These are phyloP conservation scores for Camillea tinctor DNA, from an alignment of 2,329 filamentous ascomycete genomes.

Conservation along the genomic window DNA sequence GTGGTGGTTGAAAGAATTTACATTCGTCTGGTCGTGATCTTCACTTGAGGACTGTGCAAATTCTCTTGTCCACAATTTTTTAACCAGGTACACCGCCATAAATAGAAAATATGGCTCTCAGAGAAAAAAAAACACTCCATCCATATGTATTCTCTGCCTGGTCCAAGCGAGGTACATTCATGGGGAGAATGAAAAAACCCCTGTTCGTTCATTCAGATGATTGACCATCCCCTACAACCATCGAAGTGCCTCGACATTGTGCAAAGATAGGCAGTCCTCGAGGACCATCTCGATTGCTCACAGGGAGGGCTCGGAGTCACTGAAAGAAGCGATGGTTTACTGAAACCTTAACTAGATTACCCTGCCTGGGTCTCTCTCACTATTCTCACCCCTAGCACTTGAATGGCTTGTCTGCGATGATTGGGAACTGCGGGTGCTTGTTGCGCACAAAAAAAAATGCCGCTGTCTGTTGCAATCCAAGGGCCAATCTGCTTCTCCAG, in stretches of 20 bases:
- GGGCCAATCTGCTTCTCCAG: conserved; percentile 17
- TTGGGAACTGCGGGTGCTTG: conserved; percentile 11
- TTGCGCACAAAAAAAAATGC: conserved; percentile 16
- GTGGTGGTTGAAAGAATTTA: background rate
- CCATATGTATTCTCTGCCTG: background rate
- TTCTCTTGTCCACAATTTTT: background rate
- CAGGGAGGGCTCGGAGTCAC: conserved; percentile 10
- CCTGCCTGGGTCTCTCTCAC: conserved; percentile 7
- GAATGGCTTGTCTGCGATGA: conserved; percentile 1
- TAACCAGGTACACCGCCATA: conserved; percentile 18
- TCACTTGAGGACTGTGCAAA: background rate
- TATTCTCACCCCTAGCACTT: conserved; percentile 21
- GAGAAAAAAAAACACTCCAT: background rate
- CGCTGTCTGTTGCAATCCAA: conserved; percentile 5
- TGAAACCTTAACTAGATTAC: conserved; percentile 10
- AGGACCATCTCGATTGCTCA: conserved; percentile 3
- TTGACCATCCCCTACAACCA: conserved; percentile 9
- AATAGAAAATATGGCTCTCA: conserved; percentile 11
- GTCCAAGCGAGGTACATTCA: conserved; percentile 16
- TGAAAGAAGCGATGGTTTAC: conserved; percentile 11
- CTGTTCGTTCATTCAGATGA: conserved; percentile 13
- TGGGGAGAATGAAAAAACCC: conserved; percentile 12
- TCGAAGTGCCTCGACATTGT: conserved; percentile 5
- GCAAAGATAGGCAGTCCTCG: background rate
- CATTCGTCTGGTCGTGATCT: background rate